phyloP scores from a whole-genome alignment of 2,329 filamentous ascomycete species.

The Calonectria pteridis region DNA sequence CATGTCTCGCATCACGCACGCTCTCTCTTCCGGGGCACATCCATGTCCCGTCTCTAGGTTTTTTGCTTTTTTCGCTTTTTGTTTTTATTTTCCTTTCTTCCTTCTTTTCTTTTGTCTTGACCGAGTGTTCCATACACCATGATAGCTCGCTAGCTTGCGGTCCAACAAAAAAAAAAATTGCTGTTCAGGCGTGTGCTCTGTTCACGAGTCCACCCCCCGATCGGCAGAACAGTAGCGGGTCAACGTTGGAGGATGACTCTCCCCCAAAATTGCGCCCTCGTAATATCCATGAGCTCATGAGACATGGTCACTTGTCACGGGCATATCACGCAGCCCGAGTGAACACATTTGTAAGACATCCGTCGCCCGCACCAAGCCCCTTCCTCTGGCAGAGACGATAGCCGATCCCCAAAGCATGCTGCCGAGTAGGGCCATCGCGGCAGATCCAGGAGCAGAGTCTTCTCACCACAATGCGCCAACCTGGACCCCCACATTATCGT shows the following conservation, averaged over 20 bases:
- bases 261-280: background rate
- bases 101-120: background rate
- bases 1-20: constrained; percentile 43
- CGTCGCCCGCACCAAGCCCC: background rate
- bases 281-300: constrained; percentile 1
- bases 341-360: background rate
- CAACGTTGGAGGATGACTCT: background rate
- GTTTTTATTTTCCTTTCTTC: background rate
- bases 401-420: background rate
- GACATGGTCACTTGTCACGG: background rate
- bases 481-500: constrained; percentile 29
- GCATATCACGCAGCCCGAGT: background rate
- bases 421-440: background rate
- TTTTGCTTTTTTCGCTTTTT: background rate
- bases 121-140: constrained; percentile 9
- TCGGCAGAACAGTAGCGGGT: background rate
- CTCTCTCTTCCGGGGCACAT: constrained; percentile 27
- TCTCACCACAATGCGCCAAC: constrained; percentile 6
- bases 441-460: constrained; percentile 13
- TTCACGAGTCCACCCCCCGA: background rate
- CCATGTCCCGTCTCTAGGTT: constrained; percentile 31
- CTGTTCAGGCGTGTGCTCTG: background rate
- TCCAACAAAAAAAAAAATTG: background rate
- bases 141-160: background rate
- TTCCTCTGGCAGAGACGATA: constrained; percentile 9